Base-by-base conservation (phyloP, 345 rosid species). In the Pugionium cornutum region DNA sequence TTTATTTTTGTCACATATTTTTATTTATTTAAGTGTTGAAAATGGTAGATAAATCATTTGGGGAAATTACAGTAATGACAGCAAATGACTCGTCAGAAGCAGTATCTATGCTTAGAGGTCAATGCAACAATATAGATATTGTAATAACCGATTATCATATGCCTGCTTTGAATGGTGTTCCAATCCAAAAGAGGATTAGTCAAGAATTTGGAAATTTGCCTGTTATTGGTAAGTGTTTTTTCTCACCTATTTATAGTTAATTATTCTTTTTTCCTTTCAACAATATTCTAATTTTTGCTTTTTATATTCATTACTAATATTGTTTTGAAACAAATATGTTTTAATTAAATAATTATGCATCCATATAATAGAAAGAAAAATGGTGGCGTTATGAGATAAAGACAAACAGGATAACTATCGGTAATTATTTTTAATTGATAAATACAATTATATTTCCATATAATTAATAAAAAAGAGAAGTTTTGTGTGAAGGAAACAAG, bases 141-240 rank as follows among this genome's bases (percentile, higher is more conserved):
- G 88, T 90, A 10, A 41, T 90, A 40, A 78, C 83, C 2, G 84
- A 83, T 48, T 83, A 83, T 28, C 83, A 84, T 58, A 78, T 84
- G 82, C 84, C 83, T 7, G 58, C 26, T 31, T 81, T 86, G 81
- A 77, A 75, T 39, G 87, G 89, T 2, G 41, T 75, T 33, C 70
- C 81, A 61, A 73, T 86, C 29, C 82, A 78, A 45, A 65, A 45
- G 33, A 76, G 34, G 37, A 80, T 83, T 5, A 49, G 57, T 7
- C 68, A 57, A 58, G 80, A 88, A 50, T 83, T 82, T 41, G 37
- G 56, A 43, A 66, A 68, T 41, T 42, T 83, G 9, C 86, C 86
- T 5, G 88, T 88, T 35, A 72, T 82, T 44, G 74, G 95, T 86
- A 60, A 70, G 83, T 6, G 3, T 32, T 18, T 25, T 33, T 32